Evolutionary conservation across 495 filamentous ascomycete genomes (phyloP).

Genomic region (Usnea hakonensis): DNA sequence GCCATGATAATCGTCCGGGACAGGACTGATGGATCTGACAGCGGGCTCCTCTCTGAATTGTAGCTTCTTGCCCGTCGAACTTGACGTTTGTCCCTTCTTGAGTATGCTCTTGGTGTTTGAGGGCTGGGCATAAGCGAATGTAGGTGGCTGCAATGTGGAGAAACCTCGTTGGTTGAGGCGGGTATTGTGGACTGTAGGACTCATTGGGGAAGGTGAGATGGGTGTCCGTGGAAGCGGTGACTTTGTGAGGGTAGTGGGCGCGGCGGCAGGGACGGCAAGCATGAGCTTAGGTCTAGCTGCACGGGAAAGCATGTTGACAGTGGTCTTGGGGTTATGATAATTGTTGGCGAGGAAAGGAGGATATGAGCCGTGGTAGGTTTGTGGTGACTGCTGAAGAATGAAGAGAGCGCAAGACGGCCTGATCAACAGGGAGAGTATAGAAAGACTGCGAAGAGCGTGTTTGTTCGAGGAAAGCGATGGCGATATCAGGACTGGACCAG

Average conservation of each 20-base stretch:
- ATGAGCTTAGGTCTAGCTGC: slow-evolving; percentile 41
- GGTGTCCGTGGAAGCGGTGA: slow-evolving; percentile 43
- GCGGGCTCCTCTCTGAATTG: slow-evolving; percentile 42
- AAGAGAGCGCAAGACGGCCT: neutral
- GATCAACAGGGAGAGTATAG: slow-evolving; percentile 11
- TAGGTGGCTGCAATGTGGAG: slow-evolving; percentile 36
- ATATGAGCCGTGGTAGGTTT: neutral
- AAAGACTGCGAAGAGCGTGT: neutral
- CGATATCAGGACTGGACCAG: slow-evolving; percentile 18
- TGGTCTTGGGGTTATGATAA: neutral
- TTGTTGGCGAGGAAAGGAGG: neutral
- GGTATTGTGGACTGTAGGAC: slow-evolving; percentile 35
- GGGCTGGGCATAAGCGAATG: slow-evolving; percentile 39
- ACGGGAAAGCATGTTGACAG: slow-evolving; percentile 35
- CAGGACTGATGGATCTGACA: slow-evolving; percentile 45
- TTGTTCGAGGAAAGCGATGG: neutral
- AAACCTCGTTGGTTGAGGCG: slow-evolving; percentile 32
- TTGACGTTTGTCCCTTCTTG: slow-evolving; percentile 33
- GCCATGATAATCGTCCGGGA: slow-evolving; percentile 48
- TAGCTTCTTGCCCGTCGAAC: slow-evolving; percentile 35
- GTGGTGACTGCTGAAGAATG: neutral
- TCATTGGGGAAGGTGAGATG: slow-evolving; percentile 37
- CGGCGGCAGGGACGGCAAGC: slow-evolving; percentile 38
- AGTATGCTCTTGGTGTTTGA: slow-evolving; percentile 46
- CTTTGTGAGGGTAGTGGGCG: slow-evolving; percentile 34